Conservation (phyloP, 768 basidiomycete species). For the Ephemerocybe angulata region DNA sequence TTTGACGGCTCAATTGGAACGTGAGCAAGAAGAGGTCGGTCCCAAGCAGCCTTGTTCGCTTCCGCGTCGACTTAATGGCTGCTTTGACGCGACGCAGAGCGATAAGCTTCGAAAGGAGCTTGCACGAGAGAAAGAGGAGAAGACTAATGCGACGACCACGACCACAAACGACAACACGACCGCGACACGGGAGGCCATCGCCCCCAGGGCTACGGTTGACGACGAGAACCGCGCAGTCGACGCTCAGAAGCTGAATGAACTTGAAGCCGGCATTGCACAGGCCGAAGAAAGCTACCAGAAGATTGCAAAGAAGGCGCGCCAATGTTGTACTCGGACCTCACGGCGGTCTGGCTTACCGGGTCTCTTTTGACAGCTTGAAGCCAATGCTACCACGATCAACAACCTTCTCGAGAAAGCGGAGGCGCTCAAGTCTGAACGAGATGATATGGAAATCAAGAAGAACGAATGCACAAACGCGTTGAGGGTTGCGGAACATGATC, state of each 20-base stretch:
- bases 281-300: slow-evolving; percentile 14
- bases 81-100: neutral
- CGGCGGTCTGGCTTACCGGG: neutral
- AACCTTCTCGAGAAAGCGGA: neutral
- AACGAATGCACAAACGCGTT: neutral
- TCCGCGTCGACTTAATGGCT: neutral
- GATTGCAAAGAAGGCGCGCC: slow-evolving; percentile 9
- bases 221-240: neutral
- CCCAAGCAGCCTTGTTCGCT: too few species aligned
- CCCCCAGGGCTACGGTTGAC: neutral
- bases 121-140: neutral
- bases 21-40: neutral
- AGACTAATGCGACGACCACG: neutral
- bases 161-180: neutral
- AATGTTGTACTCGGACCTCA: too few species aligned
- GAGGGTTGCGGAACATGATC: neutral
- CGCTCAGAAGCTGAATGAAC: slow-evolving; percentile 11
- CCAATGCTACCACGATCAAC: slow-evolving; percentile 5
- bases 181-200: too few species aligned
- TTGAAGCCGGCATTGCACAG: slow-evolving; percentile 11
- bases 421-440: neutral
- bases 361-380: slow-evolving; percentile 2
- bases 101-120: neutral
- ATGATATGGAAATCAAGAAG: neutral
- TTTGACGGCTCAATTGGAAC: neutral